Base-by-base conservation (phyloP, 306 rosid genomes). In the Castanea sativa region DNA sequence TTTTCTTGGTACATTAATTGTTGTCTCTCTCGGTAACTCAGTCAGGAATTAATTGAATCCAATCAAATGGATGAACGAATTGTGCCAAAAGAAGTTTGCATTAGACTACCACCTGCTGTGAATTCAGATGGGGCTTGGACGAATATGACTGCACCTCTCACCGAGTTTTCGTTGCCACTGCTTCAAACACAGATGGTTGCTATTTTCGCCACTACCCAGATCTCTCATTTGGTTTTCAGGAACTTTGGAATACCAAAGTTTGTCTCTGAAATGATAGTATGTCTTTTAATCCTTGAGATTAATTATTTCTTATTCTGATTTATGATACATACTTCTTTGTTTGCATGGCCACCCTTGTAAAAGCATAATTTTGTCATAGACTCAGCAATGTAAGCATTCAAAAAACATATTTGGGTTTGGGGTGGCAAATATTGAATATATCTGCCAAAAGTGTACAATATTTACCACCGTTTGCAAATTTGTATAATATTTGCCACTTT, bases 211-310 rank as follows among this genome's bases (percentile, higher is more conserved):
- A 16, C 69, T 41, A 78, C 81, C 30, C 68, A 74, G 57, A 0
- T 75, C 79, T 68, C 77, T 6, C 74, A 83, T 78, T 56, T 64
- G n/a, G 52, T 80, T 55, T 80, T 83, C 74, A 73, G 16, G 20
- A 25, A 60, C 49, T 20, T 83, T 1, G 89, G 87, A 20, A 32
- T 80, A 5, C 85, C 85, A 18, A 27, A 56, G 23, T 67, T 86
- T 41, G 81, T 76, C 35, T 77, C 89, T 4, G 81, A 86, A 78
- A 78, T 86, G 52, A 18, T 78, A 29, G 87, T 83, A 80, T 3
- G 82, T 80, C n/a, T 6, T 27, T 33, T 30, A n/a, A 18, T 29
- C n/a, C 21, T 15, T 3, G 45, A 41, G 12, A 41, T 41, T 41
- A 41, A 41, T 0, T 5, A 52, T 63, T 32, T 68, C 18, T 18